Evolutionary conservation across 129 eudicot genomes (phyloP), one percentile per base, ranked within the genome.

Genomic region (Apium graveolens): DNA sequence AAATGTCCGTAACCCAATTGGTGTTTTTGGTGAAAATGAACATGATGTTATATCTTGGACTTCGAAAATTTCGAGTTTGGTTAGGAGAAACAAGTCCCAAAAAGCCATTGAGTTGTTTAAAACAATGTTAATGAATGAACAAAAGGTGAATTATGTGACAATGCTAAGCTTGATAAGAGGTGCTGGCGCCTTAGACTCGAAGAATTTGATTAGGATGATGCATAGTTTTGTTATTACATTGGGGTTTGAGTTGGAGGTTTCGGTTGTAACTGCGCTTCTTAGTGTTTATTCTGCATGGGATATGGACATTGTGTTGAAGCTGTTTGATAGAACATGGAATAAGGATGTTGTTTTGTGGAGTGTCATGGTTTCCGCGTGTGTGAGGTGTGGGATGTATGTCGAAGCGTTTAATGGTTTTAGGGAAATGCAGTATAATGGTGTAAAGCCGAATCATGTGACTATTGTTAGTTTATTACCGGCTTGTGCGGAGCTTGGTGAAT

Each of bases 271-370:
- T 11, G 87, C 90, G 3, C 89, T 89, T 73, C 57, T 89, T 44
- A 86, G 85, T 49, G 82, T 76, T 76, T 89, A 86, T 74, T 82
- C 82, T 39, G 37, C 3, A 60, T 84, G 80, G 84, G 85, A 84
- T 78, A 78, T 84, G 86, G 51, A 34, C 35, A 14, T 26, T 78
- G 86, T 72, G 11, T 55, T 85, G 81, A 78, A 82, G 72, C 16
- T 89, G 53, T 89, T 84, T 69, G 68, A 62, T 53, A 4, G 51
- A 21, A 71, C 77, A 14, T 63, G 60, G 18, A 37, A 75, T 32
- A 82, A 74, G 68, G 90, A 89, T 80, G 82, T 86, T 66, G 83
- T 86, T 76, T 62, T 84, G 82, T 89, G 88, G 81, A 86, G 90
- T 82, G 83, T 86, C 5, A 82, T 86, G 87, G 81, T 86, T 70